Evolutionary conservation across 2,329 filamentous ascomycete species (phyloP), one percentile per base, ranked within the genome.

Genomic region (Byssothecium circinans): DNA sequence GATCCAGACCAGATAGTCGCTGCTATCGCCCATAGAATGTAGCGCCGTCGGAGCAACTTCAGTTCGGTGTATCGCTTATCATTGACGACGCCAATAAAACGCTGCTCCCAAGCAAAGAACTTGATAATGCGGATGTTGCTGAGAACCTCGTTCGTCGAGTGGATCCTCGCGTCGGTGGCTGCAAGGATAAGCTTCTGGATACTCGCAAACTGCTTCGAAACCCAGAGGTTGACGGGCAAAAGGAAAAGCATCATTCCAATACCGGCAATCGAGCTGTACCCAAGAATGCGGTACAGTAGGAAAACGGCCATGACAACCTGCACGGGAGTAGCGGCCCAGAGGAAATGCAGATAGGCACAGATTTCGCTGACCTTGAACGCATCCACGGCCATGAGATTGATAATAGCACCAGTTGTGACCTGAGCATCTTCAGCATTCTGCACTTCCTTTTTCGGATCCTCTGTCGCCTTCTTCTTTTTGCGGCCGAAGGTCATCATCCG

Each of bases 81-180:
- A 51, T 95, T 88, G 27, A 99, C 90, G 45, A 89, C 84, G 18
- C 83, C 82, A 47, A 88, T 83, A 68, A 96, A 99, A 2, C 92
- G 87, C 60, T 91, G 85, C 70, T 99, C 94, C 94, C 94, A 99
- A 0, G 94, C 92, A 68, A 99, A 99, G 72, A 94, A 99, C 69
- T 99, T 99, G 81, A 99, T 97, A 68, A 99, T 96, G 42, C 94
- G 85, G 57, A 99, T 97, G 62, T 97, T 99, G 66, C 95, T 91
- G 22, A 99, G 78, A 7, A 97, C 88, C 72, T 99, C 94, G 68
- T 99, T 99, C 4, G 94, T 99, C 4, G 91, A 87, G 66, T 96
- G 89, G 54, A 99, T 97, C 43, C 94, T 86, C 65, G 94, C 94
- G 73, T 99, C 94, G 2, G 94, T 99, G 17, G 91, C 91, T 43